Conservation (phyloP, 495 filamentous ascomycete genomes). For the Penicillium ucsense region DNA sequence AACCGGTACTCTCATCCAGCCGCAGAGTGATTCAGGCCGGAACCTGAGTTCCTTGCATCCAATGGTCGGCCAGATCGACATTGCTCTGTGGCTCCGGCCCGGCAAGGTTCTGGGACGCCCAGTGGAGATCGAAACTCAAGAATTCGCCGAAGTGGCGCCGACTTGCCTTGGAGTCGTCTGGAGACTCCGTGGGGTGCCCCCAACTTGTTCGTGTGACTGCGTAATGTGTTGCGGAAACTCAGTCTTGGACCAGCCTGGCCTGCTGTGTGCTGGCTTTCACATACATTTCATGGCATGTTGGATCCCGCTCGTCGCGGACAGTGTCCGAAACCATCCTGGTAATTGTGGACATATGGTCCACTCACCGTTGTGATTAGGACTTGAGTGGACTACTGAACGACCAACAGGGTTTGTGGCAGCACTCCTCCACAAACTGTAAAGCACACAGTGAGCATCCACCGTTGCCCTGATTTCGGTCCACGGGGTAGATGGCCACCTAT, state of each 20-base stretch:
- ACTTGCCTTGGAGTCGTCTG: conserved; percentile 7
- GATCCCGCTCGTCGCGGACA: conserved; percentile 1
- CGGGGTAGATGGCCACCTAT: no score
- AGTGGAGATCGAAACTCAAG: conserved; percentile 1
- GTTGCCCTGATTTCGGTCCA: no score
- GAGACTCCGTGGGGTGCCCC: conserved; percentile 17
- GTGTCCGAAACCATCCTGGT: conserved; percentile 3
- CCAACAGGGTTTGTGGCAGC: no score
- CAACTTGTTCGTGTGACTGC: not conserved
- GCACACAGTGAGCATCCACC: no score
- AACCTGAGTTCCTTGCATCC: conserved; percentile 5
- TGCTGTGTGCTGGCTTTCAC: no score
- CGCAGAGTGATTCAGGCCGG: conserved; percentile 1
- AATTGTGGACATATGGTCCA: no score
- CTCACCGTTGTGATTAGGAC: no score
- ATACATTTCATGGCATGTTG: not conserved
- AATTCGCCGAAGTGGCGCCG: conserved; percentile 18
- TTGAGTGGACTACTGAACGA: no score
- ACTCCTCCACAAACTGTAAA: no score
- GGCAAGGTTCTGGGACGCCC: not conserved
- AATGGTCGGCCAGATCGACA: not conserved
- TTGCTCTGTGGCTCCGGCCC: not conserved
- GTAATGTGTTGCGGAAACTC: not conserved
- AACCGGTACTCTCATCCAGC: not conserved
- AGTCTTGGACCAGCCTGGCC: no score